These are phyloP conservation scores for Tuber umbilicatum DNA, from an alignment of 495 filamentous ascomycete genomes.

Conservation along the genomic window DNA sequence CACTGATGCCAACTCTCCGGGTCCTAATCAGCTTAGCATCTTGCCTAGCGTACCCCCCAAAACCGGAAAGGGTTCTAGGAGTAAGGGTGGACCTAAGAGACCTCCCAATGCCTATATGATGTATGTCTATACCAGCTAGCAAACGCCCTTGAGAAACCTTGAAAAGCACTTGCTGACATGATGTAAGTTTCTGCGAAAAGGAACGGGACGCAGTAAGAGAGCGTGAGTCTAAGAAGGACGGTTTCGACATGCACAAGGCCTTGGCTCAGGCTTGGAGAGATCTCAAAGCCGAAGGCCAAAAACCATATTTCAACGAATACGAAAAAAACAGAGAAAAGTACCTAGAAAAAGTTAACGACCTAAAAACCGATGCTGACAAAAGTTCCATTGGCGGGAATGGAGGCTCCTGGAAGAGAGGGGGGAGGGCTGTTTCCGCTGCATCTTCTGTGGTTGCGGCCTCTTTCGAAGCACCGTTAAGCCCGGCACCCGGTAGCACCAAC, in stretches of 20 bases:
- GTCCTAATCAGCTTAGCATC: constrained; percentile 20
- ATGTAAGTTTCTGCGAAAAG: constrained; percentile 43
- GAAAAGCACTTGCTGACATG: constrained; percentile 37
- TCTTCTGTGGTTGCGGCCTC: constrained; percentile 34
- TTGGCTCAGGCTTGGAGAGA: constrained; percentile 43
- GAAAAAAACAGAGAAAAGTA: constrained; percentile 41
- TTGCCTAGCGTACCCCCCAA: constrained; percentile 26
- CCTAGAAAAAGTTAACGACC: constrained; percentile 34
- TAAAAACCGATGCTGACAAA: constrained; percentile 35
- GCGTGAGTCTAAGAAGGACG: constrained; percentile 41
- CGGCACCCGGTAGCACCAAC: constrained; percentile 34
- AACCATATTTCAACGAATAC: constrained; percentile 42
- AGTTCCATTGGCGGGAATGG: constrained; percentile 26
- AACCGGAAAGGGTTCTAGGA: constrained; percentile 36
- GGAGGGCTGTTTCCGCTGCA: constrained; percentile 35
- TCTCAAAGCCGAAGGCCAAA: constrained; percentile 41
- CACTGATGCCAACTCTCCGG: constrained; percentile 20
- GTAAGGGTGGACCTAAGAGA: constrained; percentile 41
- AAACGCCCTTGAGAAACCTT: constrained; percentile 18
- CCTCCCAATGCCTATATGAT: constrained; percentile 43
- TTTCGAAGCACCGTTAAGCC: constrained; percentile 34
- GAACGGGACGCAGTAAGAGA: constrained; percentile 41
- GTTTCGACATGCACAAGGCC: constrained; percentile 43
- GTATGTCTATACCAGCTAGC: constrained; percentile 24
- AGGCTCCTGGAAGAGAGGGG: constrained; percentile 29